These are phyloP conservation scores for Phytophthora europaea DNA, from an alignment of 352 stramenopile species.

Conservation along the genomic window DNA sequence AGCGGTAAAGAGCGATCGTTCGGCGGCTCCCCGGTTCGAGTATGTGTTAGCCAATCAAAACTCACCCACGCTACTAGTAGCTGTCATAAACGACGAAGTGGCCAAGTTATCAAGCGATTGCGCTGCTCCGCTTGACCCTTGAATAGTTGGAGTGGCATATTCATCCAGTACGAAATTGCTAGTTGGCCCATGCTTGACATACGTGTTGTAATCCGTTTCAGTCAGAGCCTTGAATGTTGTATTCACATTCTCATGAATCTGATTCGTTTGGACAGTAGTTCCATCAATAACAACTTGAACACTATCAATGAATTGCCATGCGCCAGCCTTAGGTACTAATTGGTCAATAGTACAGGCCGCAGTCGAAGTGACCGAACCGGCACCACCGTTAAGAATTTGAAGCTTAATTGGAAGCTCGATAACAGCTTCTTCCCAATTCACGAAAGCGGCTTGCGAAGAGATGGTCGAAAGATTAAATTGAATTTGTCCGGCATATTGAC, in stretches of 20 bases:
- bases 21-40: no score
- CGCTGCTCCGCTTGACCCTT: no score
- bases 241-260: neutral
- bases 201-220: constrained; percentile 8
- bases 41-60: no score
- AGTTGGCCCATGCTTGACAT: constrained; percentile 8
- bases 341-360: constrained; percentile 1
- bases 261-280: neutral
- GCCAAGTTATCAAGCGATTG: no score
- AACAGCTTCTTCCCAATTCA: constrained; percentile 17
- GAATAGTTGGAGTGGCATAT: constrained; percentile 8
- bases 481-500: constrained; percentile 10
- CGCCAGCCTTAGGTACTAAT: constrained; percentile 1
- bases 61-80: no score
- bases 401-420: constrained; percentile 15
- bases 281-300: neutral
- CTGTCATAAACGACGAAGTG: no score
- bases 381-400: constrained; percentile 10
- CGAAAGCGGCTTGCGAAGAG: constrained; percentile 12
- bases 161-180: constrained; percentile 16
- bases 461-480: constrained; percentile 1
- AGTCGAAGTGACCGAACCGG: constrained; percentile 1
- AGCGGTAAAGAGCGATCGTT: no score
- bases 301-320: neutral
- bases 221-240: constrained; percentile 10